phyloP scores from a whole-genome alignment of 192 early-diverging fungal species.

The Linnemannia hyalina region DNA sequence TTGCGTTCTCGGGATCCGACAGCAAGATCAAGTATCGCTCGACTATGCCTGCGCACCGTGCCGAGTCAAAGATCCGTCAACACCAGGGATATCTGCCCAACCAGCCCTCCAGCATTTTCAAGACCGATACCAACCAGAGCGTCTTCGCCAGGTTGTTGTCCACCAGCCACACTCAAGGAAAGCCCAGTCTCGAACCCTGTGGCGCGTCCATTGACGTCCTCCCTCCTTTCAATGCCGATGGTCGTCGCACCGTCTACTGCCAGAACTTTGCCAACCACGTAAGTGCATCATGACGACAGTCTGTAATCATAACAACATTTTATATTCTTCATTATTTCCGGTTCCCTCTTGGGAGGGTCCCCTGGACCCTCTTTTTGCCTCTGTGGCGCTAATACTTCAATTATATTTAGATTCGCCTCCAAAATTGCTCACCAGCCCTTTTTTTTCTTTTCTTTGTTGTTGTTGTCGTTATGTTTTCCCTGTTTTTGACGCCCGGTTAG shows the following conservation, averaged over 20 bases:
- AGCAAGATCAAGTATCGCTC: slow-evolving; percentile 72
- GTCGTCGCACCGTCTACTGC: slow-evolving; percentile 73
- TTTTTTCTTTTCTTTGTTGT: slow-evolving; percentile 5
- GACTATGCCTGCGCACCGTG: slow-evolving; percentile 72
- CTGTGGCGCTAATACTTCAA: not conserved
- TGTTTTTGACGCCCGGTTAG: slow-evolving; percentile 20
- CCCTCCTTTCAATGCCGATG: slow-evolving; percentile 68
- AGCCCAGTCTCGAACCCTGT: slow-evolving; percentile 78
- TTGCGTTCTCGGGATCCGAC: slow-evolving; percentile 70
- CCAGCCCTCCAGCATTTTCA: slow-evolving; percentile 76
- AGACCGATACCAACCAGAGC: slow-evolving; percentile 78
- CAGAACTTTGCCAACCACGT: slow-evolving; percentile 78
- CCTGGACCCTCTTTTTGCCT: not conserved
- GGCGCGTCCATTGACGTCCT: slow-evolving; percentile 68
- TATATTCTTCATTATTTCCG: not conserved
- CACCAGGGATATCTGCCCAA: slow-evolving; percentile 77
- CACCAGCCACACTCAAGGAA: slow-evolving; percentile 66
- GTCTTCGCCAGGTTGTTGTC: slow-evolving; percentile 73
- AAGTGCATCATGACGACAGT: slow-evolving; percentile 21
- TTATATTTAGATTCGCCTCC: not conserved
- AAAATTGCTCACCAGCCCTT: slow-evolving; percentile 6
- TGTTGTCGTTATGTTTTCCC: not conserved
- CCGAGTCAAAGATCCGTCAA: slow-evolving; percentile 73
- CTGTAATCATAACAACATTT: not conserved
- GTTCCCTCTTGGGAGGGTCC: not conserved